A percentile compares a stretch with the other conserved stretches of the same genome.
Conservation (phyloP, 345 rosid species). For the Aquilaria sinensis region DNA sequence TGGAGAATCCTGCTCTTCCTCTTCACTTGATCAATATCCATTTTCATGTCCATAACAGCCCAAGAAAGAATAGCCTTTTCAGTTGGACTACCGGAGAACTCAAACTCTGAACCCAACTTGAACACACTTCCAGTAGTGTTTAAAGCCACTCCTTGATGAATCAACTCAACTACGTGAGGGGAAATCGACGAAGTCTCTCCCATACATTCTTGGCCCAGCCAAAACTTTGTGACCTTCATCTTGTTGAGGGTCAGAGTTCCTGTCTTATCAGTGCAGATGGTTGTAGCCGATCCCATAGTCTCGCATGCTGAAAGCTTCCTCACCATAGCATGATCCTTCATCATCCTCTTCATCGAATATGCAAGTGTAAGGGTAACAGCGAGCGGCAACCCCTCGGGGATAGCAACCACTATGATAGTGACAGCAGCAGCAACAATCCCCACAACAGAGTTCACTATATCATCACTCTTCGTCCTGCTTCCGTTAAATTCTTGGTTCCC, state of each 20-base stretch:
- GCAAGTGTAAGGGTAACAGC: constrained; percentile 81
- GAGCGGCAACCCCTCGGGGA: constrained; percentile 76
- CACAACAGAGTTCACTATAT: constrained; percentile 48
- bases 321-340: constrained; percentile 82
- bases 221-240: constrained; percentile 61
- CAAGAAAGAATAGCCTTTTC: constrained; percentile 75
- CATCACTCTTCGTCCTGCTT: constrained; percentile 37
- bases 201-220: constrained; percentile 44
- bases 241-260: constrained; percentile 72
- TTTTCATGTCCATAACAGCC: constrained; percentile 42
- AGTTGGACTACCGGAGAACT: constrained; percentile 60
- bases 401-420: constrained; percentile 80
- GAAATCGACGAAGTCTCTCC: constrained; percentile 11
- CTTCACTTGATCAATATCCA: constrained; percentile 33
- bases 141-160: constrained; percentile 51
- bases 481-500: constrained; percentile 40
- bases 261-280: constrained; percentile 71
- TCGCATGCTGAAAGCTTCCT: constrained; percentile 75
- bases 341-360: constrained; percentile 80
- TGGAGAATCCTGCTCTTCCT: constrained; percentile 28
- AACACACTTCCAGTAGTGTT: constrained; percentile 62
- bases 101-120: constrained; percentile 22
- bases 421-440: constrained; percentile 64
- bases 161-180: constrained; percentile 29
- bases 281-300: constrained; percentile 84